These are phyloP conservation scores for Penicillium atrosanguineum DNA, from an alignment of 495 filamentous ascomycete genomes.

Conservation along the genomic window DNA sequence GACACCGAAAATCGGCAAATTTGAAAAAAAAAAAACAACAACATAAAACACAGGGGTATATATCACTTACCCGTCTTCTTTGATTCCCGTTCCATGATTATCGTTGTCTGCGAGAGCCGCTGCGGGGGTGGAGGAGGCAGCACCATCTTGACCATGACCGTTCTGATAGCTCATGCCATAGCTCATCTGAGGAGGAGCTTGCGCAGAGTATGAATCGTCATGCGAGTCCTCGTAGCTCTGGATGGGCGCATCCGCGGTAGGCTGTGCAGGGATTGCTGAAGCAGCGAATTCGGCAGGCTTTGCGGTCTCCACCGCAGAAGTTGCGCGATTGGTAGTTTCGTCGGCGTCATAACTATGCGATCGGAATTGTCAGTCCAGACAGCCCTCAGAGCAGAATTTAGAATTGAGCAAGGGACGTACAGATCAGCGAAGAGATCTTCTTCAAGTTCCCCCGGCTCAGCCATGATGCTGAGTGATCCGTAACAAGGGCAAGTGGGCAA, in stretches of 20 bases:
- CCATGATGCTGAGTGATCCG: constrained; percentile 51
- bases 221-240: constrained; percentile 39
- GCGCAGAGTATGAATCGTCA: constrained; percentile 35
- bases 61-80: constrained; percentile 96
- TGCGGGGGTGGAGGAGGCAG: constrained; percentile 50
- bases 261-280: constrained; percentile 20
- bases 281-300: constrained; percentile 26
- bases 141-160: constrained; percentile 59
- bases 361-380: constrained; percentile 6
- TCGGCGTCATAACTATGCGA: constrained; percentile 80
- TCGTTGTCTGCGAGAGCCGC: constrained; percentile 31
- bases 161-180: constrained; percentile 57
- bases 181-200: constrained; percentile 36
- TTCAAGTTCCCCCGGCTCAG: constrained; percentile 86
- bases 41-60: constrained; percentile 20
- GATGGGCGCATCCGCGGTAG: constrained; percentile 19
- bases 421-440: constrained; percentile 99
- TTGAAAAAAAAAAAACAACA: too few species aligned
- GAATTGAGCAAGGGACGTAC: constrained; percentile 50
- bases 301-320: constrained; percentile 32
- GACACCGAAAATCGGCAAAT: constrained; percentile 1
- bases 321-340: constrained; percentile 51
- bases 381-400: neutral
- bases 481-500: neutral
- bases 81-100: constrained; percentile 66